Evolutionary conservation across 768 basidiomycete species (phyloP), one percentile per base, ranked within the genome.

Genomic region (Rhodosporidiobolus odoratus): DNA sequence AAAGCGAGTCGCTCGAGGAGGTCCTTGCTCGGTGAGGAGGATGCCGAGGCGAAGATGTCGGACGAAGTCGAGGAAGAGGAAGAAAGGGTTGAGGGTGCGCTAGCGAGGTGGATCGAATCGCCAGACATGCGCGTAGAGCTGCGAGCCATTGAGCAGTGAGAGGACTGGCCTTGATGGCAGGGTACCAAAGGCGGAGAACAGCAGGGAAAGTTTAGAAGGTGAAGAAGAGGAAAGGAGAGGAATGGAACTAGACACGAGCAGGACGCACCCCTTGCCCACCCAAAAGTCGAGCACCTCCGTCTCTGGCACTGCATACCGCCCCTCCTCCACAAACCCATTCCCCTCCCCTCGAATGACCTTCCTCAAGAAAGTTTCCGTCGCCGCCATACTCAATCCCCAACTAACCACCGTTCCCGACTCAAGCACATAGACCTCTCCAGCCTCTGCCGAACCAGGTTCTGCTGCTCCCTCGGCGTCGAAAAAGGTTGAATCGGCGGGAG

Each of bases 1-100:
- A 76, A 73, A 0, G 77, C 76, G 3, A 78, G 59, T 7, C 77
- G 72, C 12, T 74, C 76, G 52, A 75, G 68, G 16, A 78, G 69
- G 41, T 72, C 72, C 32, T 71, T 68, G 50, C 64, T 45, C 23
- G 72, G 68, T 5, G 61, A 32, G 40, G 66, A 19, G 41, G 56
- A 56, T 1, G 38, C 25, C 32, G 19, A 23, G 47, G 4, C 23
- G 4, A 32, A 3, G 40, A 27, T 8, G 30, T 7, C 4, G 48
- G 53, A 37, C 9, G 30, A 10, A 48, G n/a, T n/a, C n/a, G n/a
- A n/a, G n/a, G 43, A 21, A 37, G 41, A 5, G 21, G 52, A 50
- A 1, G 66, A 35, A 12, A 66, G 56, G 0, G 71, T 35, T 3
- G 69, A 25, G 9, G 69, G 52, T n/a, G n/a, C n/a, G n/a, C n/a